phyloP scores from a whole-genome alignment of 2,329 filamentous ascomycete species.

The Sarocladium brachiariae region DNA sequence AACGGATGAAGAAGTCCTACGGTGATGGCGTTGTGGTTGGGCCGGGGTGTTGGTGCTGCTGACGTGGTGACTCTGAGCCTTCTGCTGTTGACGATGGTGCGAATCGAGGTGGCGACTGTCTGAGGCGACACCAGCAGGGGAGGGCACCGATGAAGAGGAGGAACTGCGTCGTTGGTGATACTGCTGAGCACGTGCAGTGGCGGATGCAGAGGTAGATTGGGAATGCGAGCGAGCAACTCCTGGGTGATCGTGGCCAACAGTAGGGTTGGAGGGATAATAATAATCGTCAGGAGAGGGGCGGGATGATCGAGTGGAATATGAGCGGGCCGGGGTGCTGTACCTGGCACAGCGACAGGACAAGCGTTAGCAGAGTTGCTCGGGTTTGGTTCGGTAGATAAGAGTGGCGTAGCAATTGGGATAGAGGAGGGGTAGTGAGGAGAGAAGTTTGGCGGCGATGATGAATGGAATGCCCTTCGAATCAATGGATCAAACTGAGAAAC shows the following conservation, averaged over 20 bases:
- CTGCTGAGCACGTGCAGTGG: slow-evolving; percentile 2
- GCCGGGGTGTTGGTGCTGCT: slow-evolving; percentile 6
- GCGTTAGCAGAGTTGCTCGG: background rate
- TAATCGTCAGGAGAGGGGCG: slow-evolving; percentile 17
- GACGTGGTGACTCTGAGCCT: slow-evolving; percentile 8
- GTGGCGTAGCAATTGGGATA: background rate
- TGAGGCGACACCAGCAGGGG: background rate
- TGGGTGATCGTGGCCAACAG: slow-evolving; percentile 1
- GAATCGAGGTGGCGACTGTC: slow-evolving; percentile 6
- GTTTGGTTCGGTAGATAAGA: slow-evolving; percentile 12
- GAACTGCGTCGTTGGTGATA: slow-evolving; percentile 3
- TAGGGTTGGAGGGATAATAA: slow-evolving; percentile 7
- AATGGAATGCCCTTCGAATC: background rate
- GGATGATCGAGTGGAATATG: slow-evolving; percentile 27
- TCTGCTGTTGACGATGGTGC: slow-evolving; percentile 7
- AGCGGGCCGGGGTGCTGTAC: slow-evolving; percentile 22
- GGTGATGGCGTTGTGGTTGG: slow-evolving; percentile 10
- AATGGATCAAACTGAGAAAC: background rate
- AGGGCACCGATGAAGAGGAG: background rate
- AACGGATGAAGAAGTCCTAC: slow-evolving; percentile 10
- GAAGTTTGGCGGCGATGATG: background rate
- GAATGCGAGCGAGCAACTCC: slow-evolving; percentile 7
- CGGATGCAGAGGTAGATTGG: slow-evolving; percentile 6
- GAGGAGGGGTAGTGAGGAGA: background rate
- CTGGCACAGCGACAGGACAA: slow-evolving; percentile 1